These are phyloP conservation scores for Trypanosoma congolense DNA, from an alignment of 208 protist species.

Conservation along the genomic window DNA sequence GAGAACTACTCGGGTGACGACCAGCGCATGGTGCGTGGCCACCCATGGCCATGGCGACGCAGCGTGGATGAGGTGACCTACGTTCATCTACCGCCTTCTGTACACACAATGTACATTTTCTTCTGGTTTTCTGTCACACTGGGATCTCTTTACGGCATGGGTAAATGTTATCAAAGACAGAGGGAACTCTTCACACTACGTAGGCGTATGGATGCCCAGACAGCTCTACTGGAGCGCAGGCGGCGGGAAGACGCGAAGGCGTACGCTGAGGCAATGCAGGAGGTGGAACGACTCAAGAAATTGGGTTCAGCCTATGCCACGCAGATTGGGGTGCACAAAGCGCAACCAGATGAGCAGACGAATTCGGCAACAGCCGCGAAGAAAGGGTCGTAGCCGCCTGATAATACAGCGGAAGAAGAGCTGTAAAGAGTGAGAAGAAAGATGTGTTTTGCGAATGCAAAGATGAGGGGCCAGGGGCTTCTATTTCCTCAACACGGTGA, in stretches of 20 bases:
- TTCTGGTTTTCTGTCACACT: conserved; percentile 81
- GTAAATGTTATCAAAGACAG: conserved; percentile 67
- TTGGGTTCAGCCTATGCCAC: conserved; percentile 19
- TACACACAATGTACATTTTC: conserved; percentile 84
- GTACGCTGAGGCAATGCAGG: conserved; percentile 52
- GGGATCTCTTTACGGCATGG: conserved; percentile 76
- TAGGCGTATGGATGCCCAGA: conserved; percentile 36
- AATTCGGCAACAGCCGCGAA: not conserved
- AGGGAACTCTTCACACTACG: conserved; percentile 66
- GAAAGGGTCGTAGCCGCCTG: not conserved
- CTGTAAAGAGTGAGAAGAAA: too few relatives aligned
- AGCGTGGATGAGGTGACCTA: conserved; percentile 79
- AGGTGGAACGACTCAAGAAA: conserved; percentile 56
- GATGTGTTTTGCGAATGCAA: too few relatives aligned
- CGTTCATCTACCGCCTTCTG: conserved; percentile 74
- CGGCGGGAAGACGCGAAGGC: conserved; percentile 68
- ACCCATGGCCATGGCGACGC: conserved; percentile 71
- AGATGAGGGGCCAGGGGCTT: too few relatives aligned
- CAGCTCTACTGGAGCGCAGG: conserved; percentile 47
- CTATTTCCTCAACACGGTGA: not conserved
- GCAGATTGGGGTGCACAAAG: conserved; percentile 8
- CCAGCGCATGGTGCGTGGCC: conserved; percentile 74
- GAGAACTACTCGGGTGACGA: conserved; percentile 87
- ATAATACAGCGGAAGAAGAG: too few relatives aligned
- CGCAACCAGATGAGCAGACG: not conserved